Evolutionary conservation across 805 yeast species (phyloP), one percentile per base, ranked within the genome.

Genomic region (Candida ficus): DNA sequence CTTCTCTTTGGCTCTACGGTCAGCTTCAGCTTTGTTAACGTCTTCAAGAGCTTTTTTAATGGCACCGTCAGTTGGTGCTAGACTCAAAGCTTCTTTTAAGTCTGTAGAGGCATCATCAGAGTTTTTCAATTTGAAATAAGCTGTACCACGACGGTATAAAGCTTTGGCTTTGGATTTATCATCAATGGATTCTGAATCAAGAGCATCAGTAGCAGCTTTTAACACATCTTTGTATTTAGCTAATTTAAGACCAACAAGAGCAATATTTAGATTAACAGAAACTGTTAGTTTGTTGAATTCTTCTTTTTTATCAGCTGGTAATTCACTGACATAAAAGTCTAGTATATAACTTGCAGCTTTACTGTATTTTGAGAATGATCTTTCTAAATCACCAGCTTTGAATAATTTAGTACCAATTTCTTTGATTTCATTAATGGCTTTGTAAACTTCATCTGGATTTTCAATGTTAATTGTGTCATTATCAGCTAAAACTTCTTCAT

Each of bases 141-240:
- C 96, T 56, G 74, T 66, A 28, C 95, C 96, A 61, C 91, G 80
- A 60, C 98, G 80, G 68, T 80, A 90, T 33, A 76, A 66, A 0
- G 96, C 97, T 67, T 90, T 90, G 14, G 95, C 87, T 58, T 74
- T 75, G 18, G 88, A 78, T 46, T 79, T 75, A 30, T 75, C 83
- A 41, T 76, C 85, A 26, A 54, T 39, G 8, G 39, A 60, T 28
- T 76, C 82, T 20, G 71, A 73, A 38, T 75, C 83, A 29, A 86
- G 64, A 2, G 86, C 96, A 22, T 76, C 76, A 2, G 78, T 67
- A 3, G 95, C 73, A 5, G 83, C 78, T 20, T 66, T 62, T 35
- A 85, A 61, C 0, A 80, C 78, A 26, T 70, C 75, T 43, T 66
- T 67, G 40, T 75, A 74, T 35, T 78, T 67, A 35, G 72, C 71